Base-by-base conservation (phyloP, 2,329 filamentous ascomycete species). In the Stemphylium vesicarium region DNA sequence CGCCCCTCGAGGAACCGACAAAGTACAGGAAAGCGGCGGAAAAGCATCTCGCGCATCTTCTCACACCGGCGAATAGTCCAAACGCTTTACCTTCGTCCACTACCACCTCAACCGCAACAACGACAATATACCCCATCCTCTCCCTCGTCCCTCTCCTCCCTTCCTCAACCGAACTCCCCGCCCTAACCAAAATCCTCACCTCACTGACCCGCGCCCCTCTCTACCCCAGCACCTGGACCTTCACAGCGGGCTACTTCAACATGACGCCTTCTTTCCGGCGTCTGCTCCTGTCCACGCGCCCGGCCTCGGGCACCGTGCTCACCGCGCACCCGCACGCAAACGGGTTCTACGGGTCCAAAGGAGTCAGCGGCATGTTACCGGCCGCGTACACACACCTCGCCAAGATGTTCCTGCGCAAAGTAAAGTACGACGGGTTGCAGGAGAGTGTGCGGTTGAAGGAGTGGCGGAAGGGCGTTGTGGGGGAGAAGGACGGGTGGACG, bases 181-280 rank as follows among this genome's bases (percentile, higher is more conserved):
- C 90, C 13, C 80, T 99, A 15, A 91, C 86, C 0, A 84, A 85
- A 40, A 84, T 98, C 35, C 83, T 98, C 3, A 83, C 84, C 35
- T 83, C 96, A 22, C 82, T 98, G 3, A 82, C 88, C 0, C 78
- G 75, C 0, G 83, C 89, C 0, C 78, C 82, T 5, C 90, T 91
- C 66, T 79, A 81, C 9, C 83, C 85, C 31, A 90, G 90, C 0
- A 88, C 86, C 12, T 99, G 95, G 95, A 95, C 92, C 0, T 98
- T 99, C 75, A 98, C 95, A 0, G 95, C 95, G 0, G 95, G 95
- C 47, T 99, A 99, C 79, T 99, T 99, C 80, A 99, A 99, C 79
- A 96, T 96, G 51, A 92, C 92, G 6, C 89, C 92, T 0, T 87
- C 88, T 4, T 85, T 98, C 16, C 93, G 91, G 2, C 85, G 88